Evolutionary conservation across 306 rosid species (phyloP).

Genomic region (Vigna radiata): DNA sequence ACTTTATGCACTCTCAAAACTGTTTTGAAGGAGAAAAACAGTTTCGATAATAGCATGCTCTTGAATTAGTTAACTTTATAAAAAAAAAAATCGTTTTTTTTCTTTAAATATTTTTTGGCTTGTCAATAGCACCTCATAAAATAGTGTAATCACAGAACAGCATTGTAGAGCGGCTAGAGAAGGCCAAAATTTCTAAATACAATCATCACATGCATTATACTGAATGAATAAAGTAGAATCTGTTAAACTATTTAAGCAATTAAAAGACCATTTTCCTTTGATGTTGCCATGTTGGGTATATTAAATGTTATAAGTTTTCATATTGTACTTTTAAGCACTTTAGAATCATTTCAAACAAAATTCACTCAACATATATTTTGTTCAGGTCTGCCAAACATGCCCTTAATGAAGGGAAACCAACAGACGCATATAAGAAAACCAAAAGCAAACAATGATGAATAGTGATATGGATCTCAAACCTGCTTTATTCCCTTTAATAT

Average conservation of each 20-base stretch:
- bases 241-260: conserved; percentile 8
- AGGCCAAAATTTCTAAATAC: conserved; percentile 8
- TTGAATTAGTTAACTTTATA: too few species aligned
- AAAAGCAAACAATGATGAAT: neutral
- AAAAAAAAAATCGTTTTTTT: too few species aligned
- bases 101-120: neutral
- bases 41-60: neutral
- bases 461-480: conserved; percentile 53
- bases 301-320: neutral
- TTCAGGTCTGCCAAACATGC: conserved; percentile 31
- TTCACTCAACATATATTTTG: neutral
- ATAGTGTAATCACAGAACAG: neutral
- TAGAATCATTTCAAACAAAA: conserved; percentile 12
- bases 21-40: neutral
- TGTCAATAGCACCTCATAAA: neutral
- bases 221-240: conserved; percentile 15
- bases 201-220: conserved; percentile 12
- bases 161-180: neutral
- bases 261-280: conserved; percentile 11
- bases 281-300: neutral
- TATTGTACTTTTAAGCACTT: conserved; percentile 10
- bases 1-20: neutral
- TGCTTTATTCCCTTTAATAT: conserved; percentile 80
- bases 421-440: neutral
- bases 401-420: neutral